phyloP scores from a whole-genome alignment of 169 alveolate genomes.

The Plasmodium gonderi region DNA sequence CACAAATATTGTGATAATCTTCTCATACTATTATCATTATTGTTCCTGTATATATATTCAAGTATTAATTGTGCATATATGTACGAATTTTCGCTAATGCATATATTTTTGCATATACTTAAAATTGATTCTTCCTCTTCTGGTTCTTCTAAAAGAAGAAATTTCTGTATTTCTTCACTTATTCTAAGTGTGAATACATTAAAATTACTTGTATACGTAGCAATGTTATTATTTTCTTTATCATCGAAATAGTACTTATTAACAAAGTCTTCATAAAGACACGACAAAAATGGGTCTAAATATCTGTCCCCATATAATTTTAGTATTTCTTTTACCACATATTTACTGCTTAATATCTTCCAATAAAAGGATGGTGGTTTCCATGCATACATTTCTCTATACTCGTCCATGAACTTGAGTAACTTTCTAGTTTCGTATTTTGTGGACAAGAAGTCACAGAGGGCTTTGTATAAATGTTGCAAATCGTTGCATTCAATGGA shows the following conservation, averaged over 20 bases:
- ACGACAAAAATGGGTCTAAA: constrained; percentile 86
- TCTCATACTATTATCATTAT: constrained; percentile 91
- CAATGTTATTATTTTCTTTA: constrained; percentile 33
- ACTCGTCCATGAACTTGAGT: constrained; percentile 87
- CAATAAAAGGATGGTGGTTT: constrained; percentile 90
- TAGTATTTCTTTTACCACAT: constrained; percentile 86
- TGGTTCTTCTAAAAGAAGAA: constrained; percentile 85
- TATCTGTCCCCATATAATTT: constrained; percentile 85
- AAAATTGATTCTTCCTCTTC: constrained; percentile 80
- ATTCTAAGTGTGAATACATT: constrained; percentile 90
- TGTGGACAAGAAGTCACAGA: constrained; percentile 82
- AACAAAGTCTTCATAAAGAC: constrained; percentile 88
- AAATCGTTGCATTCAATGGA: background rate
- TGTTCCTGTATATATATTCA: constrained; percentile 89
- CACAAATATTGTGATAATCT: constrained; percentile 88
- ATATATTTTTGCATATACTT: constrained; percentile 79
- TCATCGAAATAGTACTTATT: constrained; percentile 78
- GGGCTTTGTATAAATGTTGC: constrained; percentile 80
- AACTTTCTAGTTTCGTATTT: constrained; percentile 87
- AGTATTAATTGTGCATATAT: constrained; percentile 91
- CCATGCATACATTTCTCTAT: constrained; percentile 88
- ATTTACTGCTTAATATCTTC: constrained; percentile 83
- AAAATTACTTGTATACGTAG: constrained; percentile 89
- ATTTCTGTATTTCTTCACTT: constrained; percentile 89
- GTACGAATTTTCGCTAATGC: constrained; percentile 92